A percentile compares a stretch with the other conserved stretches of the same genome.
phyloP scores from a whole-genome alignment of 371 early-diverging fungal genomes.

The Aphelidium insulamus region DNA sequence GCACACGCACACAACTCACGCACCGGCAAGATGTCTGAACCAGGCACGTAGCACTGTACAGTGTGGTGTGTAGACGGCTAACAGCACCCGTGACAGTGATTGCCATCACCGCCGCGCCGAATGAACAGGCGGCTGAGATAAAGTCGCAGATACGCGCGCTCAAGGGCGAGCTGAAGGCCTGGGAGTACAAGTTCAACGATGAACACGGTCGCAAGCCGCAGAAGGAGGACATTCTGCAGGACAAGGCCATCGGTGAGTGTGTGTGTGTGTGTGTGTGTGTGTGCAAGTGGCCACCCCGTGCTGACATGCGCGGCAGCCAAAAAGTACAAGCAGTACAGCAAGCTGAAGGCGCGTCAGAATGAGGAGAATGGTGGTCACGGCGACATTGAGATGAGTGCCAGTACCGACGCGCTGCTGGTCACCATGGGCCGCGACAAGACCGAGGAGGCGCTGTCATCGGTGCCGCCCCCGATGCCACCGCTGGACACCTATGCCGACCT shows the following conservation, averaged over 20 bases:
- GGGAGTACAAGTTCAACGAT: conserved; percentile 18
- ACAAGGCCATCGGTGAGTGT: conserved; percentile 13
- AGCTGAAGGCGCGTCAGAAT: conserved; percentile 4
- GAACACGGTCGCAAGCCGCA: conserved; percentile 20
- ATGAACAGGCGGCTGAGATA: no score
- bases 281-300: not conserved
- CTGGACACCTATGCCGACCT: not conserved
- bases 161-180: conserved; percentile 23
- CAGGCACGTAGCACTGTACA: no score
- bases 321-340: conserved; percentile 17
- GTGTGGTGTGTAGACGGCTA: no score
- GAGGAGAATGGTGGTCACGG: not conserved
- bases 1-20: no score
- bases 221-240: conserved; percentile 18
- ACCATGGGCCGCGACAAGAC: not conserved
- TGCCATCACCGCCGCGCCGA: no score
- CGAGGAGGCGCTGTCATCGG: not conserved
- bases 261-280: no score
- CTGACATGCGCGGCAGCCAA: conserved; percentile 3
- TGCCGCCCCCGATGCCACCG: not conserved
- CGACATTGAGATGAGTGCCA: not conserved
- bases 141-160: no score
- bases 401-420: not conserved
- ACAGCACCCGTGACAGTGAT: no score
- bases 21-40: no score